Conservation (phyloP, 305 asterid genomes). For the Fraxinus xanthoxyloides region DNA sequence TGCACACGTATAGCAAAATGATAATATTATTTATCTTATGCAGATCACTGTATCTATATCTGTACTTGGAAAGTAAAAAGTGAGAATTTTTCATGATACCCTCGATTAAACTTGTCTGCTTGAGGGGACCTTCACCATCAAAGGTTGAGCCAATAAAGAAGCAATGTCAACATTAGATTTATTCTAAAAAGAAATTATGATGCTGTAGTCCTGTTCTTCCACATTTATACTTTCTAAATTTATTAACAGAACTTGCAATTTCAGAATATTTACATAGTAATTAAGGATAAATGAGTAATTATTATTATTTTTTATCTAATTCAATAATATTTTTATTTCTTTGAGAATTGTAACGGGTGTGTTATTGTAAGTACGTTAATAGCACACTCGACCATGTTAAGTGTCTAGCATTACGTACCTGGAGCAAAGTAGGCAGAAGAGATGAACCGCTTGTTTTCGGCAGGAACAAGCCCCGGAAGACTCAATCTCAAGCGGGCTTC, state of each 20-base stretch:
- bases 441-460: constrained; percentile 37
- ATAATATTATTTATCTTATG: not conserved
- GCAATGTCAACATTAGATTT: not conserved
- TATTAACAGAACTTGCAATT: not conserved
- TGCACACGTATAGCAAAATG: constrained; percentile 10
- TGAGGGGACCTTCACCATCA: constrained; percentile 2
- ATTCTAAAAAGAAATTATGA: not conserved
- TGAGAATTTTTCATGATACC: constrained; percentile 10
- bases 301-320: not conserved
- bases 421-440: constrained; percentile 53
- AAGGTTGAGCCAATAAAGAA: constrained; percentile 1
- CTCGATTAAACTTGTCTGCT: constrained; percentile 15
- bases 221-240: not conserved
- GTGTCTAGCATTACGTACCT: constrained; percentile 39
- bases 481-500: constrained; percentile 51
- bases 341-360: not conserved
- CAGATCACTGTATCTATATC: not conserved
- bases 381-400: not conserved
- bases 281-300: not conserved
- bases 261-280: not conserved
- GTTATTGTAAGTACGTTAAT: not conserved
- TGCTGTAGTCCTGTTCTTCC: constrained; percentile 8
- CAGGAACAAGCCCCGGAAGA: constrained; percentile 27
- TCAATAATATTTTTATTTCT: not conserved
- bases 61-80: constrained; percentile 17